Evolutionary conservation across 208 protist species (phyloP), one percentile per base, ranked within the genome.

Genomic region (Leishmania braziliensis): DNA sequence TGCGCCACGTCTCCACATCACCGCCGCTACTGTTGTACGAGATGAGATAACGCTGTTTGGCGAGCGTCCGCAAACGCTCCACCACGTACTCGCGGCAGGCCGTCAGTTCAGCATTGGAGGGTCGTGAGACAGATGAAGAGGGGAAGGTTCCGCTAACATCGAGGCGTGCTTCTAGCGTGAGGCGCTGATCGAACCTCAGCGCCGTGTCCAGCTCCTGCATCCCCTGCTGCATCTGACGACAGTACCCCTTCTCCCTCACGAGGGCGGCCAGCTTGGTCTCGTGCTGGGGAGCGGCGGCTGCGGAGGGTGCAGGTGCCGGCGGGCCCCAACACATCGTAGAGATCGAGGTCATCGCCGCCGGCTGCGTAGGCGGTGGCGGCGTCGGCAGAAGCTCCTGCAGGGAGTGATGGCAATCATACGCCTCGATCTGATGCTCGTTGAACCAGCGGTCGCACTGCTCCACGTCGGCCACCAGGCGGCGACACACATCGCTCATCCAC

Each of bases 391-490:
- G 71, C 78, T 97, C 90, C 50, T 90, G 80, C 46, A 97, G 80
- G 2, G 90, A 91, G 81, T 95, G 87, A 20, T 81, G 77, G 75
- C 90, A 92, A 78, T 94, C 91, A 82, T 92, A 95, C 66, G 77
- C 84, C 16, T 78, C 79, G 50, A 94, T 82, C 51, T 91, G 80
- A 51, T 90, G 88, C 26, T 82, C 86, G 20, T 66, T 78, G 51
- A 95, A 89, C 90, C 91, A 95, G 39, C 81, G 77, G 65, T 96
- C 86, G 82, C 89, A 93, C 78, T 86, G 80, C 58, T 92, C 87
- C 20, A 95, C 80, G 56, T 97, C 89, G 20, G 86, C 83, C 43
- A 90, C 77, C 9, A 97, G 79, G 33, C 66, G 77, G 51, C 83
- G 80, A 81, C 92, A 96, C 54, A 92, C 46, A 29, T 90, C 85